Evolutionary conservation across 2,329 filamentous ascomycete genomes (phyloP), one percentile per base, ranked within the genome.

Genomic region (Lanzia echinophila): DNA sequence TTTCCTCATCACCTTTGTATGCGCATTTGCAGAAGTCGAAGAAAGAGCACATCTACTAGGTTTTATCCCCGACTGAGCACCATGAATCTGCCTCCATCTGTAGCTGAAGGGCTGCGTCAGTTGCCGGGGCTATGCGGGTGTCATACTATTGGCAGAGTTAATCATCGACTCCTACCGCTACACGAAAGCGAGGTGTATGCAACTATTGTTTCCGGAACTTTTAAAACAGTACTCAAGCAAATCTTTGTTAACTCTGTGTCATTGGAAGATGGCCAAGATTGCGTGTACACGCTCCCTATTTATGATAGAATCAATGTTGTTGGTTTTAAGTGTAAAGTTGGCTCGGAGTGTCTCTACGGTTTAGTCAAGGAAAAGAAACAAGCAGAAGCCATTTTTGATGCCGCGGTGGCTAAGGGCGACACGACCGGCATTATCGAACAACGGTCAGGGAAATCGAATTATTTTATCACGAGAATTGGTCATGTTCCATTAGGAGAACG

Each of bases 221-320:
- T 73, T 1, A 69, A 73, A 31, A 78, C 75, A 8, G 70, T 69
- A 1, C 68, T 79, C 44, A 76, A 70, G 0, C 75, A 88, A 67
- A 83, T 72, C 0, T 90, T 87, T 60, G 67, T 74, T 61, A 88
- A 88, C 58, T 76, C 81, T 0, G 73, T 73, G 1, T 50, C 62
- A 1, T 62, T 67, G 2, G 65, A 71, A 12, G 42, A 19, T 44
- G 76, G 84, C 55, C 63, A 73, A 10, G 72, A 88, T 63, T 75
- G 82, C n/a, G 72, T 74, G 12, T 90, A 90, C 65, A 76, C 76
- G 0, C 90, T 90, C 58, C 87, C 87, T 0, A 73, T 90, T 0
- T 87, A 85, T 58, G 84, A 88, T 63, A 86, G 86, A 7, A 82
- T 87, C 13, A 84, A 81, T 7, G 82, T 90, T 1, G 83, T 85